These are phyloP conservation scores for Pseudogymnoascus sp. DNA, from an alignment of 2,329 filamentous ascomycete species.

Conservation along the genomic window DNA sequence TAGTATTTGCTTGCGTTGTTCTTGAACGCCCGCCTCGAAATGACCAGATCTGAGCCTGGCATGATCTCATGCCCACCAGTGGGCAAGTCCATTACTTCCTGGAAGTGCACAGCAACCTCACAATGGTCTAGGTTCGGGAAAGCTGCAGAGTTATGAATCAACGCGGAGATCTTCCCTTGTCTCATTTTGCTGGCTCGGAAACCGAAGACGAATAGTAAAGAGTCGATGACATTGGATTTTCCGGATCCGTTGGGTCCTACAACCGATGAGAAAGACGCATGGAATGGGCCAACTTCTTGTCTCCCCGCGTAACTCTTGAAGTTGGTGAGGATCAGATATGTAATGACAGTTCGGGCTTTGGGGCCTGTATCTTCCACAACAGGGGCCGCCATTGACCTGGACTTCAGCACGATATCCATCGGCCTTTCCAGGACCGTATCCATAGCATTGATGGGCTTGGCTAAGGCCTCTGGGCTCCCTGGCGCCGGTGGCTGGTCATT, in stretches of 20 bases:
- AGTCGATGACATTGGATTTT: slow-evolving; percentile 98
- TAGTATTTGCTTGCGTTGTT: slow-evolving; percentile 99
- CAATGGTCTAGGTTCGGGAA: slow-evolving; percentile 80
- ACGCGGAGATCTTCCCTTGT: slow-evolving; percentile 92
- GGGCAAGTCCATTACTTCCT: slow-evolving; percentile 84
- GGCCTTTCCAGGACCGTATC: slow-evolving; percentile 76
- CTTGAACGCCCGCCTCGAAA: slow-evolving; percentile 89
- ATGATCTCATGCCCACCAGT: slow-evolving; percentile 68
- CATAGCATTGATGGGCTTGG: slow-evolving; percentile 67
- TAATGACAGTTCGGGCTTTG: slow-evolving; percentile 85
- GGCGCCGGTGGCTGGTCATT: slow-evolving; percentile 50
- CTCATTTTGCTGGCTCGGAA: slow-evolving; percentile 99
- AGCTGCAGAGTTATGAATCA: slow-evolving; percentile 93
- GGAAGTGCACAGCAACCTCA: slow-evolving; percentile 94
- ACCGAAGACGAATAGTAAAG: slow-evolving; percentile 95
- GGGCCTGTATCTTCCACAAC: slow-evolving; percentile 68
- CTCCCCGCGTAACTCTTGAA: slow-evolving; percentile 98
- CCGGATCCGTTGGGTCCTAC: slow-evolving; percentile 97
- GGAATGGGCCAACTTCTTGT: slow-evolving; percentile 93
- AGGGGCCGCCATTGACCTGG: slow-evolving; percentile 59
- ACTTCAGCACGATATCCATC: slow-evolving; percentile 89
- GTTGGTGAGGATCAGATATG: slow-evolving; percentile 83
- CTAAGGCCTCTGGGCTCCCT: slow-evolving; percentile 40
- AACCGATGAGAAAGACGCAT: slow-evolving; percentile 93
- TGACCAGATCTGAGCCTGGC: slow-evolving; percentile 73